Evolutionary conservation across 2,329 filamentous ascomycete genomes (phyloP).

Genomic region (Acephala macrosclerotiorum): DNA sequence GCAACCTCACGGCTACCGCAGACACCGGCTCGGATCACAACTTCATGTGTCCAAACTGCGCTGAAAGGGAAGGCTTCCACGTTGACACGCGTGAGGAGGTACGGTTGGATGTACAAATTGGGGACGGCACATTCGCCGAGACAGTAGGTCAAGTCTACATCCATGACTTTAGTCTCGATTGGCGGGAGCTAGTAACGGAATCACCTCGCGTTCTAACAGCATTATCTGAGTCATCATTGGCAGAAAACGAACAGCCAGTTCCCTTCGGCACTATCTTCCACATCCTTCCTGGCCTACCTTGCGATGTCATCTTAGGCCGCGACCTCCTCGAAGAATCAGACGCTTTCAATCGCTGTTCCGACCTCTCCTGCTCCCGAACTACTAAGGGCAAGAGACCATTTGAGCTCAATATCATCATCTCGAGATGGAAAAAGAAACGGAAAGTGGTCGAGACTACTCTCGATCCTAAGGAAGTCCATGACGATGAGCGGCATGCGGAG

Average conservation of each 20-base stretch:
- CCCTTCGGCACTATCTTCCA: constrained; percentile 10
- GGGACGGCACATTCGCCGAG: constrained; percentile 10
- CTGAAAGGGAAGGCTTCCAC: constrained; percentile 18
- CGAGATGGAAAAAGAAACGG: neutral
- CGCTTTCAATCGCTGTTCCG: constrained; percentile 20
- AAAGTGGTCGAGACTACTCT: neutral
- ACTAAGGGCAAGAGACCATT: neutral
- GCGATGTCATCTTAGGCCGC: constrained; percentile 20
- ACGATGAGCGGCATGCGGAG: neutral
- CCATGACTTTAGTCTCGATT: constrained; percentile 5
- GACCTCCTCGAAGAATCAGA: constrained; percentile 20
- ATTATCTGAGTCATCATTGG: neutral
- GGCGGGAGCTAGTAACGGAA: neutral
- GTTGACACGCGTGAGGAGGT: constrained; percentile 17
- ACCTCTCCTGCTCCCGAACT: neutral
- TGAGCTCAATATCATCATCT: neutral
- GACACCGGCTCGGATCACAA: constrained; percentile 26
- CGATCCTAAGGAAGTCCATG: constrained; percentile 4
- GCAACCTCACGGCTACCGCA: constrained; percentile 4
- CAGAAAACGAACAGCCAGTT: neutral
- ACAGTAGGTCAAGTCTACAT: constrained; percentile 13
- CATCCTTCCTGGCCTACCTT: constrained; percentile 13
- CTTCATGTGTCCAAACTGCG: constrained; percentile 23
- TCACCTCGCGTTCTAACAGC: neutral
- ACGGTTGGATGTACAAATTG: constrained; percentile 10